Percentiles rank a stretch among this genome's conserved stretches.
Evolutionary conservation across 2,329 filamentous ascomycete species (phyloP).

Genomic region (Sporothrix sp.): DNA sequence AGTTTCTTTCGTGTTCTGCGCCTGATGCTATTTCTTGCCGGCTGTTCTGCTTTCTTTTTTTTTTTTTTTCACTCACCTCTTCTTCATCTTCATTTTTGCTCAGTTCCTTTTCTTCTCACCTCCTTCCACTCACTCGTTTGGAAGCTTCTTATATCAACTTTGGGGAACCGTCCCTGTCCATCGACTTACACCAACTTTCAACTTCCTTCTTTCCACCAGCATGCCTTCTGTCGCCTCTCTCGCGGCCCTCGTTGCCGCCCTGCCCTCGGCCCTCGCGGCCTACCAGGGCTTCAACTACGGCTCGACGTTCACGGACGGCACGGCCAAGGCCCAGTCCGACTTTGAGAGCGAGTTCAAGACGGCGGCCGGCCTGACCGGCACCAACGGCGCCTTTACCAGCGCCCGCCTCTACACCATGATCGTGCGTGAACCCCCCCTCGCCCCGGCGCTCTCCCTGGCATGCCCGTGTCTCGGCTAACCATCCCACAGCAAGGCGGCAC

Average conservation of each 20-base stretch:
- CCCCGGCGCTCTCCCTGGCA: no score
- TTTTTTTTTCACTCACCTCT: background rate
- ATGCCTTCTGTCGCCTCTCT: slow-evolving; percentile 14
- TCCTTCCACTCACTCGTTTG: slow-evolving; percentile 9
- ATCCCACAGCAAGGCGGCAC: slow-evolving; percentile 47
- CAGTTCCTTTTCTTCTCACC: background rate
- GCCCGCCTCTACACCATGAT: slow-evolving; percentile 66
- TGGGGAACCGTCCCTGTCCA: slow-evolving; percentile 6
- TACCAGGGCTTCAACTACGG: slow-evolving; percentile 63
- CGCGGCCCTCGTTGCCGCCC: slow-evolving; percentile 16
- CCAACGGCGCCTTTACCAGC: slow-evolving; percentile 52
- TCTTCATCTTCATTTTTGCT: slow-evolving; percentile 1
- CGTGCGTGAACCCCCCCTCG: slow-evolving; percentile 33
- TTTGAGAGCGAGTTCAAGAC: slow-evolving; percentile 62
- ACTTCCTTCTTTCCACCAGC: background rate
- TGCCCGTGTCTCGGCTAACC: background rate
- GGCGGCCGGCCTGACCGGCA: slow-evolving; percentile 53
- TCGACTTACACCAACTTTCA: background rate
- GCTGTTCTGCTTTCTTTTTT: background rate
- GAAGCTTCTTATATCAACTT: background rate
- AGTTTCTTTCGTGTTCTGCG: slow-evolving; percentile 1
- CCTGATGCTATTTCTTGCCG: background rate
- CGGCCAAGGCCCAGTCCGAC: slow-evolving; percentile 50
- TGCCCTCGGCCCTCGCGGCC: slow-evolving; percentile 26
- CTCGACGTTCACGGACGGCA: slow-evolving; percentile 48